These are phyloP conservation scores for Myxozyma monticola DNA, from an alignment of 805 yeast genomes.

Conservation along the genomic window DNA sequence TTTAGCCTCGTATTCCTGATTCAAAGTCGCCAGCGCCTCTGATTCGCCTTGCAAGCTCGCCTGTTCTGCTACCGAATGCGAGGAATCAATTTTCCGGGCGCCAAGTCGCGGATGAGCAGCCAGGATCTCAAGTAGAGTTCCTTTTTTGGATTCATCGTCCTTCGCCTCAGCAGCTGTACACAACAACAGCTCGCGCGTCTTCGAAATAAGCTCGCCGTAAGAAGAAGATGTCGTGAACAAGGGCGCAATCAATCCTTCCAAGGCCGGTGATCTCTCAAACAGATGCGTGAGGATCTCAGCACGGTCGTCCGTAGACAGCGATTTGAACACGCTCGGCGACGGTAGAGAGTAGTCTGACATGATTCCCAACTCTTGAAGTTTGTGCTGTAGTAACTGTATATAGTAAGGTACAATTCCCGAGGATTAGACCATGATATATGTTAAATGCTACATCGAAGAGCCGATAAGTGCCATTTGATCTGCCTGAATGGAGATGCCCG, in stretches of 20 bases:
- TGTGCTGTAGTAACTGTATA: too few relatives aligned
- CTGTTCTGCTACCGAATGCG: slow-evolving; percentile 72
- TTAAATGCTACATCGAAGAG: too few relatives aligned
- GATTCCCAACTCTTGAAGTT: background rate
- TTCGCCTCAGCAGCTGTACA: slow-evolving; percentile 35
- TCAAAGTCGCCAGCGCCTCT: slow-evolving; percentile 51
- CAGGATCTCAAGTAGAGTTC: slow-evolving; percentile 50
- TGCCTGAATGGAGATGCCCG: too few relatives aligned
- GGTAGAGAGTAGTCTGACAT: slow-evolving; percentile 27
- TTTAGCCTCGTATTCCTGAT: slow-evolving; percentile 59
- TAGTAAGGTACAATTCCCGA: too few relatives aligned
- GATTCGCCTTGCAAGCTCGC: slow-evolving; percentile 54
- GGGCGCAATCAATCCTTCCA: slow-evolving; percentile 41
- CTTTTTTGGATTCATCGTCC: slow-evolving; percentile 35
- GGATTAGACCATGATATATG: background rate
- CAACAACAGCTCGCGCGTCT: slow-evolving; percentile 44
- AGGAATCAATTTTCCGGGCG: slow-evolving; percentile 52
- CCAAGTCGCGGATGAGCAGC: slow-evolving; percentile 92
- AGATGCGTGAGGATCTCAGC: slow-evolving; percentile 51
- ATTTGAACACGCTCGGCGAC: slow-evolving; percentile 12
- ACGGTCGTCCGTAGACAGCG: slow-evolving; percentile 35
- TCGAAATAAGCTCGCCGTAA: slow-evolving; percentile 48
- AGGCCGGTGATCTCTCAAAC: slow-evolving; percentile 65
- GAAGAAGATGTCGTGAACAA: slow-evolving; percentile 33
- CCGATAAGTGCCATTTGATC: too few relatives aligned